Percentiles rank a stretch among this genome's conserved stretches.
Conservation (phyloP, 345 rosid species). For the Zanthoxylum bungeanum region DNA sequence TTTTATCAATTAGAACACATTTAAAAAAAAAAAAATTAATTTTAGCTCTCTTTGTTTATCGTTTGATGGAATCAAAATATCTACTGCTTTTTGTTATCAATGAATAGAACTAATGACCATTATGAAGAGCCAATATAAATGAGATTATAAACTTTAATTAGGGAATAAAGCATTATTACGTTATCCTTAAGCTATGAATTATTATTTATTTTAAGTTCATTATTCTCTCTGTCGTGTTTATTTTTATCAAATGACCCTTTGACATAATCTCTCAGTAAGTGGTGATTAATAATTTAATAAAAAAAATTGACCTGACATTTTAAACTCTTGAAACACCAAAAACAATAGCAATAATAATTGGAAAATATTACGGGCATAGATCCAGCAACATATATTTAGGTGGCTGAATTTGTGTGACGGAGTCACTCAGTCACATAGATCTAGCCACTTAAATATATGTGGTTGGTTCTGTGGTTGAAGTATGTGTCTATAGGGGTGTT, state of each 20-base stretch:
- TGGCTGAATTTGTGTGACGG: too few relatives aligned
- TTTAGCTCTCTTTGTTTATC: too few relatives aligned
- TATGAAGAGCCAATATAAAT: background rate
- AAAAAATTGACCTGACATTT: background rate
- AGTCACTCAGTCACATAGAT: too few relatives aligned
- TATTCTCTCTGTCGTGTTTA: constrained; percentile 7
- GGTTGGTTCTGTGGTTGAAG: too few relatives aligned
- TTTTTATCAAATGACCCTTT: background rate
- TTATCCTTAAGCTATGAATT: background rate
- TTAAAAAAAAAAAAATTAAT: too few relatives aligned
- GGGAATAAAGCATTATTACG: background rate
- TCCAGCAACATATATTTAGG: too few relatives aligned
- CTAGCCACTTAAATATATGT: too few relatives aligned
- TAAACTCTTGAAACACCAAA: background rate
- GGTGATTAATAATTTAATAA: background rate
- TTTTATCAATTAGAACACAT: background rate
- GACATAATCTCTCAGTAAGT: background rate
- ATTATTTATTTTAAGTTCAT: background rate
- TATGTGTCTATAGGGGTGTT: too few relatives aligned
- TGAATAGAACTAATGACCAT: background rate
- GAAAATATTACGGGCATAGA: too few relatives aligned
- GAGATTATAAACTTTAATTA: background rate
- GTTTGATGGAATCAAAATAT: too few relatives aligned
- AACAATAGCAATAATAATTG: too few relatives aligned
- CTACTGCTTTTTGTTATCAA: too few relatives aligned